These are phyloP conservation scores for Candida andamanensis DNA, from an alignment of 805 yeast genomes.

Conservation along the genomic window DNA sequence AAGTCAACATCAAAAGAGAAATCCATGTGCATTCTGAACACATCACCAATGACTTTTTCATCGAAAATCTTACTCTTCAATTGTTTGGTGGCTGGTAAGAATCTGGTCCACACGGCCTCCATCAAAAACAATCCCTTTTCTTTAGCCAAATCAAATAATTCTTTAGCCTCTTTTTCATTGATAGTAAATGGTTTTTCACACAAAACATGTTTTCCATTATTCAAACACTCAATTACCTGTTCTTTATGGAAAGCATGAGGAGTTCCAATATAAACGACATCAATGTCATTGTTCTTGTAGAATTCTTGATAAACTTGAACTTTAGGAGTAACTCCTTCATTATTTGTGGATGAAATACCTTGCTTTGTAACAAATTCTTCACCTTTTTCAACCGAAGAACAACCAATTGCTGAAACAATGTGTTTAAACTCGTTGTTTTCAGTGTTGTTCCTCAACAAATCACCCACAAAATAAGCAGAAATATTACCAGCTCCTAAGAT, in stretches of 20 bases:
- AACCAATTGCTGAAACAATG: slow-evolving; percentile 35
- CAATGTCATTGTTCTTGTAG: slow-evolving; percentile 37
- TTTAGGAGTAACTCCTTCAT: slow-evolving; percentile 22
- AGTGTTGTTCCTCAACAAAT: slow-evolving; percentile 25
- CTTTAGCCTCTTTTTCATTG: slow-evolving; percentile 40
- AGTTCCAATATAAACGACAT: slow-evolving; percentile 50
- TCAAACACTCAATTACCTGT: slow-evolving; percentile 38
- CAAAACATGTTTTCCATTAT: slow-evolving; percentile 45
- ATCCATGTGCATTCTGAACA: slow-evolving; percentile 40
- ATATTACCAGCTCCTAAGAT: slow-evolving; percentile 48
- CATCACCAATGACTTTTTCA: slow-evolving; percentile 42
- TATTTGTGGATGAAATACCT: slow-evolving; percentile 13
- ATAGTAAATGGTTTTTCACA: slow-evolving; percentile 55
- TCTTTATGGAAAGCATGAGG: slow-evolving; percentile 51
- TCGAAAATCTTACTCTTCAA: slow-evolving; percentile 33
- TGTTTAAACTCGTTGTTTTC: slow-evolving; percentile 23
- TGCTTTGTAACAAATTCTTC: slow-evolving; percentile 21
- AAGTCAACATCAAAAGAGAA: slow-evolving; percentile 33
- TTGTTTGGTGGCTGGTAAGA: slow-evolving; percentile 40
- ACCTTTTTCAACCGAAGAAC: slow-evolving; percentile 33
- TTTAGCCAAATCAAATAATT: slow-evolving; percentile 40
- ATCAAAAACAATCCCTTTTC: slow-evolving; percentile 41
- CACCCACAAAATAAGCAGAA: slow-evolving; percentile 40
- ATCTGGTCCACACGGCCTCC: slow-evolving; percentile 60
- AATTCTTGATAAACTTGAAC: slow-evolving; percentile 40